Base-by-base conservation (phyloP, 2,329 filamentous ascomycete species). In the Aureobasidium vineae region DNA sequence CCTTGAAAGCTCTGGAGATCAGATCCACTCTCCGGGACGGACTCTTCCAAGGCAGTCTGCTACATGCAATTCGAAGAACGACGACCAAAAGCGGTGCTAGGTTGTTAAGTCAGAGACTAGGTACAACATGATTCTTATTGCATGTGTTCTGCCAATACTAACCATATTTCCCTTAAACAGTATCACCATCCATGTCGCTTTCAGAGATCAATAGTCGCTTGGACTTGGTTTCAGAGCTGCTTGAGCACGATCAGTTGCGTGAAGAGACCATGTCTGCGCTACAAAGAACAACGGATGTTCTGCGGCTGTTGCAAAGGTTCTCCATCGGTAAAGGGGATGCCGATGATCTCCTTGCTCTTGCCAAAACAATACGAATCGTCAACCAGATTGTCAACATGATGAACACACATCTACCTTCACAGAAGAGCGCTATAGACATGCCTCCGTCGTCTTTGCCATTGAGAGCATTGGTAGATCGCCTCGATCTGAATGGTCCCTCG, bases 281-380 rank as follows among this genome's bases (percentile, higher is more conserved):
- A 2, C 86, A 87, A 69, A 84, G 86, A 28, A 94, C 88, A 61
- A 88, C 92, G 71, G 95, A 99, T 78, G 92, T 91, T 2, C 89
- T 96, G 73, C 90, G 95, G 1, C 82, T 99, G 3, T 88, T 97
- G 1, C 95, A 98, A 73, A 97, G 95, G 75, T 98, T 99, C 76
- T 90, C 94, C 0, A 85, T 98, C 10, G 93, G 94, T 13, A 86
- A 91, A 69, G 95, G 94, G n/a, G 90, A 96, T 73, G 85, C 94
- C 1, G 94, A 98, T 74, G 95, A 98, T 76, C 84, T 99, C 43
- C 81, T 98, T 50, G 90, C 87, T 59, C 82, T 99, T 16, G 91
- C 91, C 1, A 89, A 85, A 70, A 97, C 95, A 0, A 90, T 98
- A 68, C 78, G 85, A 61, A 88, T 90, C 6, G 92, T 91, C 5